Base-by-base conservation (phyloP, 176 grass and related monocot genomes). In the Carex littledalei region DNA sequence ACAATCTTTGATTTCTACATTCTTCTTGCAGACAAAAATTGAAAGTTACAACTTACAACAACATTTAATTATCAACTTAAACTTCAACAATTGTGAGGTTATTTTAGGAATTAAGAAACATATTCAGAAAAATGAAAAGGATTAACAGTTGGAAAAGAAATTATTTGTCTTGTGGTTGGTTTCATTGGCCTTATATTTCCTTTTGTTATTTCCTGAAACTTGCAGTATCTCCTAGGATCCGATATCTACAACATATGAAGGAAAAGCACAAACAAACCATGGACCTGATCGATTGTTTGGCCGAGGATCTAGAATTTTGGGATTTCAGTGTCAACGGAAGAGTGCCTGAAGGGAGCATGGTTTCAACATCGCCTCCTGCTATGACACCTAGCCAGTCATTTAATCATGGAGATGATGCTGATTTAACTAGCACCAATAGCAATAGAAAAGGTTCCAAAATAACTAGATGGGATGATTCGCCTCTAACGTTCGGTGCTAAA, bases 391-490 rank as follows among this genome's bases (percentile, higher is more conserved):
- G 11, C 4, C 3, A 3, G 1, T 52, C 70, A 26, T 52, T 52
- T 75, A 24, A 13, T 75, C 20, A 2, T 75, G n/a, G 20, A 74
- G 70, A 74, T 74, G 70, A 49, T 3, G 1, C 37, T 47, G 3
- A 14, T 68, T 7, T 41, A 22, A 12, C 6, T 47, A 10, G 18
- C 39, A 73, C 18, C 18, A 7, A 8, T 68, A 68, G 13, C 66
- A 39, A 68, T 37, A 68, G 1, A 16, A 68, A 68, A 68, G 6
- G 31, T 24, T 72, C 63, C 10, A 49, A 21, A 73, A 37, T 7
- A 49, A 73, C 69, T 69, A 53, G 85, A 86, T 86, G 75, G 75
- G 55, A 43, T 39, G 80, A 83, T 37, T 62, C 80, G 0, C 86
- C 86, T 8, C 26, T 87, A 29, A 77, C 54, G 34, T 14, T 75